Conservation (phyloP, 1,139 yeast species). For the Taphrina confusa region DNA sequence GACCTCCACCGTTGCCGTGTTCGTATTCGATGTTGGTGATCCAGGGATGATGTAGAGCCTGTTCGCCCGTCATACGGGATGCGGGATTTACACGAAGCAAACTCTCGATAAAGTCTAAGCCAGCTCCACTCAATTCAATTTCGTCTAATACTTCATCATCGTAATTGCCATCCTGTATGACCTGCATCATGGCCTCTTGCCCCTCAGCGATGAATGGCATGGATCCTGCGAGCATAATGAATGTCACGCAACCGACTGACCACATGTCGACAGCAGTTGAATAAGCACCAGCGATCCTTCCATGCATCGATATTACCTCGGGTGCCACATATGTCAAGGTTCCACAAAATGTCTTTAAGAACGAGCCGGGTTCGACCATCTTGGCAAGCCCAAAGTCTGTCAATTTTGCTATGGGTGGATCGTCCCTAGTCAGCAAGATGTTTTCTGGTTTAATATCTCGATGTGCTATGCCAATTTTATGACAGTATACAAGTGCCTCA, state of each 20-base stretch:
- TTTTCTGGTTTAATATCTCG: slow-evolving; percentile 88
- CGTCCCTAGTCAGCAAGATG: slow-evolving; percentile 67
- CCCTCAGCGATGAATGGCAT: slow-evolving; percentile 96
- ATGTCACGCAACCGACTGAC: slow-evolving; percentile 94
- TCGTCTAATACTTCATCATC: slow-evolving; percentile 77
- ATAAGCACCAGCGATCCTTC: slow-evolving; percentile 70
- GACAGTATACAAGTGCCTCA: slow-evolving; percentile 83
- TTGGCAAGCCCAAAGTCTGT: slow-evolving; percentile 97
- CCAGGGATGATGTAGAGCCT: slow-evolving; percentile 71
- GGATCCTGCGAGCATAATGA: slow-evolving; percentile 87
- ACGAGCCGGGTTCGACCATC: slow-evolving; percentile 58
- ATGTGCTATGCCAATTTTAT: slow-evolving; percentile 84
- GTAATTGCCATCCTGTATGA: slow-evolving; percentile 82
- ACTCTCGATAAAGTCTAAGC: slow-evolving; percentile 58
- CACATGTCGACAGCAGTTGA: slow-evolving; percentile 90
- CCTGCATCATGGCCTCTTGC: slow-evolving; percentile 91
- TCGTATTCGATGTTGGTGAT: slow-evolving; percentile 42
- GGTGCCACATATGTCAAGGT: slow-evolving; percentile 93
- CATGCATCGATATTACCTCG: slow-evolving; percentile 54
- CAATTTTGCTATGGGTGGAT: slow-evolving; percentile 83
- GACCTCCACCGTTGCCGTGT: background rate
- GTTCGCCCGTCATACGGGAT: slow-evolving; percentile 63
- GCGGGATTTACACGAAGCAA: slow-evolving; percentile 70
- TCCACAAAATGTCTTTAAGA: slow-evolving; percentile 82
- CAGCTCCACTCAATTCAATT: slow-evolving; percentile 55